phyloP scores from a whole-genome alignment of 2,329 filamentous ascomycete species.

The Nemania sp. region DNA sequence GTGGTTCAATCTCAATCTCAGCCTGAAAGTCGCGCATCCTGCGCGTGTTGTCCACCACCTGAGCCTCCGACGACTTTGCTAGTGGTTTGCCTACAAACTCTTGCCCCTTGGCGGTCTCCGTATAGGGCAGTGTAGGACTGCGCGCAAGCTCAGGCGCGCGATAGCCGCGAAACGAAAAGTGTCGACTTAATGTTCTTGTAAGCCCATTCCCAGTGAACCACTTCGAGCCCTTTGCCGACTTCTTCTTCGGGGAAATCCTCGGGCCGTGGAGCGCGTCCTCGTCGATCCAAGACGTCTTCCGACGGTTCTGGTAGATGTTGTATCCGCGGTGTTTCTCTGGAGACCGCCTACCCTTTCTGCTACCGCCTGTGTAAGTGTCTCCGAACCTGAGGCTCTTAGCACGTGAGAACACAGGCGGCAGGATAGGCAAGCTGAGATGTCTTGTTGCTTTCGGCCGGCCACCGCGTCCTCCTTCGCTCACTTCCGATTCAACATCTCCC shows the following conservation, averaged over 20 bases:
- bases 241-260: conserved; percentile 50
- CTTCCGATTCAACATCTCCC: conserved; percentile 18
- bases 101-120: conserved; percentile 29
- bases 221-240: conserved; percentile 36
- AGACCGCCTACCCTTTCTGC: conserved; percentile 30
- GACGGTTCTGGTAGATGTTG: conserved; percentile 44
- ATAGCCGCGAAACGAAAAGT: conserved; percentile 42
- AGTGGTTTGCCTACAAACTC: conserved; percentile 8
- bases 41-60: neutral
- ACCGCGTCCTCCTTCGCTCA: neutral
- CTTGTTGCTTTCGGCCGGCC: conserved; percentile 11
- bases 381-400: conserved; percentile 36
- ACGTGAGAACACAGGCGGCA: conserved; percentile 45
- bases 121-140: conserved; percentile 50
- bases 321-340: conserved; percentile 48
- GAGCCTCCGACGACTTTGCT: conserved; percentile 5
- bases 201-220: conserved; percentile 42
- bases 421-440: conserved; percentile 41
- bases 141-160: conserved; percentile 38
- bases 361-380: conserved; percentile 20
- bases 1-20: conserved; percentile 11
- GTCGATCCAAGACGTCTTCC: conserved; percentile 60
- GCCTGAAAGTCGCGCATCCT: conserved; percentile 4
- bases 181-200: conserved; percentile 43
- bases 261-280: conserved; percentile 65